Evolutionary conservation across 83 land plant species (phyloP).

Genomic region (Thuja plicata): DNA sequence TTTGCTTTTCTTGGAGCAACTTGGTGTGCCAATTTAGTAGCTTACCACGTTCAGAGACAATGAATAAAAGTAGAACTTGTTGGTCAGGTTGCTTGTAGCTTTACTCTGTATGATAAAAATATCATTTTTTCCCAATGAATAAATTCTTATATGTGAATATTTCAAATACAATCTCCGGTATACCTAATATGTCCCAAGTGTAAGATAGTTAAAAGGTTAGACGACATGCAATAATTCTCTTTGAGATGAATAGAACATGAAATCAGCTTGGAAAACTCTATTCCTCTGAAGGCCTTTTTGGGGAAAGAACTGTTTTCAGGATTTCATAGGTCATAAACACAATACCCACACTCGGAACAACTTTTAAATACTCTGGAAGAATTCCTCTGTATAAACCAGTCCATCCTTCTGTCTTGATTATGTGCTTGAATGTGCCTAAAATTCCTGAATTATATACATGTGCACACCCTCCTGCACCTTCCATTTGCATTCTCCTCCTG

Average conservation of each 20-base stretch:
- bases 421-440: slow-evolving; percentile 61
- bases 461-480: slow-evolving; percentile 85
- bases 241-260: not conserved
- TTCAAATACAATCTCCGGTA: not conserved
- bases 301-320: slow-evolving; percentile 47
- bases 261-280: slow-evolving; percentile 1
- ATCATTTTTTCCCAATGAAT: not conserved
- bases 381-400: slow-evolving; percentile 83
- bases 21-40: not conserved
- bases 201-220: not conserved
- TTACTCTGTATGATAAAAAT: not conserved
- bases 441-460: slow-evolving; percentile 71
- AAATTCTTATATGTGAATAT: not conserved
- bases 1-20: not conserved
- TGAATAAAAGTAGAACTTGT: not conserved
- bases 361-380: slow-evolving; percentile 86
- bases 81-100: not conserved
- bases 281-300: slow-evolving; percentile 8
- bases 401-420: slow-evolving; percentile 59
- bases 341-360: slow-evolving; percentile 87
- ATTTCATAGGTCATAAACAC: slow-evolving; percentile 89
- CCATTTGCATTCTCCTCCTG: slow-evolving; percentile 84
- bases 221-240: not conserved
- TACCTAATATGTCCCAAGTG: not conserved
- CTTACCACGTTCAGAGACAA: not conserved